These are phyloP conservation scores for Solanum lycopersicoides DNA, from an alignment of 257 asterid species.

Conservation along the genomic window DNA sequence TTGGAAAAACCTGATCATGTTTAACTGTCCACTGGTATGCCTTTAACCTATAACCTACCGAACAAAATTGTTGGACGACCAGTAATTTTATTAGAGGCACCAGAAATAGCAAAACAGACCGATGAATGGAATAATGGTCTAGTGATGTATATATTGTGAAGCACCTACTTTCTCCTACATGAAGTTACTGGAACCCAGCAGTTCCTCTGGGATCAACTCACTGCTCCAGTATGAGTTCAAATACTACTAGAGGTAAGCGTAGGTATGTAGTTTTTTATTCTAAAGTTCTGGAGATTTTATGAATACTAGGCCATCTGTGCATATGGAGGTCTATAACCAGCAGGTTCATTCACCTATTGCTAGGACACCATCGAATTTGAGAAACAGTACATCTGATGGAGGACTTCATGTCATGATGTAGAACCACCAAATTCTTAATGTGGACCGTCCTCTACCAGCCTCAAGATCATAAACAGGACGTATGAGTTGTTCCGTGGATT, in stretches of 20 bases:
- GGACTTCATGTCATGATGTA: slow-evolving; percentile 32
- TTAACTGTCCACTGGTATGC: no score
- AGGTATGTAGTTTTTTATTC: slow-evolving; percentile 34
- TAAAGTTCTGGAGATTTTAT: slow-evolving; percentile 39
- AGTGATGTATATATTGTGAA: no score
- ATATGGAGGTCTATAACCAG: slow-evolving; percentile 51
- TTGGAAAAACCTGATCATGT: no score
- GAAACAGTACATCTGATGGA: slow-evolving; percentile 17
- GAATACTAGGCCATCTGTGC: slow-evolving; percentile 22
- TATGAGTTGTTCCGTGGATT: slow-evolving; percentile 41
- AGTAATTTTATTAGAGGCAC: no score
- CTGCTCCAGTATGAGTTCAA: no score
- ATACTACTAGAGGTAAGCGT: slow-evolving; percentile 15
- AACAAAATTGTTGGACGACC: no score
- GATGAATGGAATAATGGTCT: no score
- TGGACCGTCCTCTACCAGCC: slow-evolving; percentile 25
- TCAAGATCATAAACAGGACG: slow-evolving; percentile 35
- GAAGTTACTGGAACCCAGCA: no score
- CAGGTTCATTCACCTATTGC: slow-evolving; percentile 54
- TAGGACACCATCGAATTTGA: slow-evolving; percentile 50
- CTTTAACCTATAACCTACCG: no score
- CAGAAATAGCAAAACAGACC: no score
- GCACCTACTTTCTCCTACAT: no score
- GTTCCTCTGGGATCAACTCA: no score
- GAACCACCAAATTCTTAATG: slow-evolving; percentile 35